Evolutionary conservation across 768 basidiomycete genomes (phyloP).

Genomic region (Trametes sanguinea): DNA sequence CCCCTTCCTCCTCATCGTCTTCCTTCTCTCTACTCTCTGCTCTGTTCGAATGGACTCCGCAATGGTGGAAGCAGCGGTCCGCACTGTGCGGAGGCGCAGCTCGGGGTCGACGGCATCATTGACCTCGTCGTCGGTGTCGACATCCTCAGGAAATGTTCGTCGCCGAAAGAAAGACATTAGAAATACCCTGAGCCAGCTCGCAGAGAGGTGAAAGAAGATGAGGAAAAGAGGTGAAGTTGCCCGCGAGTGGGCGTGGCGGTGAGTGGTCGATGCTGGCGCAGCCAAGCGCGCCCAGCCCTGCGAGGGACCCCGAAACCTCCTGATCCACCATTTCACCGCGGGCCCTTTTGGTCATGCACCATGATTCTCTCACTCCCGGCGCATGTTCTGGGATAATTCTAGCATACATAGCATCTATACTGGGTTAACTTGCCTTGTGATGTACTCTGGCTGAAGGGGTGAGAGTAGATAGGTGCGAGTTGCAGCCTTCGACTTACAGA

Average conservation of each 20-base stretch:
- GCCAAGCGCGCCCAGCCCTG: constrained; percentile 19
- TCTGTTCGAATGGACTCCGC: constrained; percentile 86
- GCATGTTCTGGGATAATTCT: too few species aligned
- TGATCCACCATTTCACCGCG: background rate
- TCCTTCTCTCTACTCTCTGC: constrained; percentile 61
- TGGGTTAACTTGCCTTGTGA: too few species aligned
- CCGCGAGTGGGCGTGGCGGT: constrained; percentile 18
- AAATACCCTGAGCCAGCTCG: constrained; percentile 22
- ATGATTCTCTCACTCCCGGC: too few species aligned
- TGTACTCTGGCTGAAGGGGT: too few species aligned
- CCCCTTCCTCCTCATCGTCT: constrained; percentile 47
- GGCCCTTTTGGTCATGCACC: too few species aligned
- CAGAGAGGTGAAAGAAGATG: constrained; percentile 1
- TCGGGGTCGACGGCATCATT: constrained; percentile 81
- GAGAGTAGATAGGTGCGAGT: too few species aligned
- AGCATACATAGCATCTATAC: too few species aligned
- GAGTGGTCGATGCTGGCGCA: constrained; percentile 15
- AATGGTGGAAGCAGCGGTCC: constrained; percentile 88
- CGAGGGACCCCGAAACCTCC: constrained; percentile 17
- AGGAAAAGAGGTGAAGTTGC: constrained; percentile 16
- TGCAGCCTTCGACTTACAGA: too few species aligned
- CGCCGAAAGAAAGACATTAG: constrained; percentile 44
- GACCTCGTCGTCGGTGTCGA: constrained; percentile 54
- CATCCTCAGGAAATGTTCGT: constrained; percentile 33
- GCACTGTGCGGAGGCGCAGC: constrained; percentile 86